Conservation (phyloP, 768 basidiomycete species). For the Calocybe indica region DNA sequence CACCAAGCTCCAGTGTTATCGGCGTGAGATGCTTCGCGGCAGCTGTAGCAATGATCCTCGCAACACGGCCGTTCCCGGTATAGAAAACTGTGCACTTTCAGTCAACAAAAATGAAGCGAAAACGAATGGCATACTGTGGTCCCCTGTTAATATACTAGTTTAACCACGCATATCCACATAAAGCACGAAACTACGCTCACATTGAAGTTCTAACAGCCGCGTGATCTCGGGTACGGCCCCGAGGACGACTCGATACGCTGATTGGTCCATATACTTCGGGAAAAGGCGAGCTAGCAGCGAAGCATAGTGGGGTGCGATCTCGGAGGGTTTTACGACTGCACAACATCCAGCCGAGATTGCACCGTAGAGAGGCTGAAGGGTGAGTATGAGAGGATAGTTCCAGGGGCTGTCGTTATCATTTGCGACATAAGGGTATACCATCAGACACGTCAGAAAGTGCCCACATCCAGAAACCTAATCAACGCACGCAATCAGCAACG, state of each 20-base stretch:
- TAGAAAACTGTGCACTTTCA: conserved; percentile 27
- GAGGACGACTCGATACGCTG: conserved; percentile 48
- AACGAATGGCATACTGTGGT: conserved; percentile 15
- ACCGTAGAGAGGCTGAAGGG: conserved; percentile 54
- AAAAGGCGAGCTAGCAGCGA: conserved; percentile 47
- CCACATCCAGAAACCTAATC: conserved; percentile 13
- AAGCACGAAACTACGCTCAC: conserved; percentile 16
- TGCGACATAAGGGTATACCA: not conserved
- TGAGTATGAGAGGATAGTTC: conserved; percentile 59
- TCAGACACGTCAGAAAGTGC: not conserved
- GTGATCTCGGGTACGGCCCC: conserved; percentile 57
- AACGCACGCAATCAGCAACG: conserved; percentile 54
- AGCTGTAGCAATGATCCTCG: conserved; percentile 41
- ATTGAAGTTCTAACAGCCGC: conserved; percentile 41
- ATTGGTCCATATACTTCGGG: conserved; percentile 42
- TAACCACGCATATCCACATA: not conserved
- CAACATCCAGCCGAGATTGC: conserved; percentile 74
- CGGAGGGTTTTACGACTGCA: conserved; percentile 64
- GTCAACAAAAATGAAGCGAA: not conserved
- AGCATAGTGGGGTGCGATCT: conserved; percentile 44
- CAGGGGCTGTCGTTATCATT: conserved; percentile 43
- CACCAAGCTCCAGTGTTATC: conserved; percentile 49
- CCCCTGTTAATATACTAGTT: conserved; percentile 15
- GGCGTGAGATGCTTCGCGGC: conserved; percentile 52
- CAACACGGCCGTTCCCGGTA: conserved; percentile 41